Percentiles rank a stretch among this genome's conserved stretches.
phyloP scores from a whole-genome alignment of 169 alveolate species.

The Cryptosporidium ubiquitum region DNA sequence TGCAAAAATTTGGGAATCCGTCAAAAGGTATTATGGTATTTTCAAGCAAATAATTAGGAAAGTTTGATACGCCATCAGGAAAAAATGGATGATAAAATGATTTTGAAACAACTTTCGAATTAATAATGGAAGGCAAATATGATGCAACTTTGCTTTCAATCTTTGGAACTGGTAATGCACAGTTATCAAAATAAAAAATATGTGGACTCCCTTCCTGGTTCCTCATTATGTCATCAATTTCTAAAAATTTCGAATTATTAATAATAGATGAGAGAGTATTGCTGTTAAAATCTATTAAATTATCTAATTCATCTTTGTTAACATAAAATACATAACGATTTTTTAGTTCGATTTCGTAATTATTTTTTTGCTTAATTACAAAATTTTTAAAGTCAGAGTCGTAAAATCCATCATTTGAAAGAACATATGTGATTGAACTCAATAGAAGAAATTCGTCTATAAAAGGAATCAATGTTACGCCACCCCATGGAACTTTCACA shows the following conservation, averaged over 20 bases:
- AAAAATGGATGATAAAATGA: slow-evolving; percentile 15
- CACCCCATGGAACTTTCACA: slow-evolving; percentile 84
- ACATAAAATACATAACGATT: slow-evolving; percentile 3
- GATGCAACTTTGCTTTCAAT: slow-evolving; percentile 5
- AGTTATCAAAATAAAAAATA: slow-evolving; percentile 16
- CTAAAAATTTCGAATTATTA: slow-evolving; percentile 6
- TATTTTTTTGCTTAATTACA: background rate
- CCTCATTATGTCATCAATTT: background rate
- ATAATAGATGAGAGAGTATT: background rate
- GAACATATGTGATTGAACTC: slow-evolving; percentile 52
- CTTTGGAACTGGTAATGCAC: background rate
- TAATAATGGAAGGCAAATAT: slow-evolving; percentile 7
- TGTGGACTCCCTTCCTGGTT: slow-evolving; percentile 4
- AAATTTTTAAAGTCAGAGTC: slow-evolving; percentile 32
- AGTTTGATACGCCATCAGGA: slow-evolving; percentile 9
- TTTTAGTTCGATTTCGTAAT: background rate
- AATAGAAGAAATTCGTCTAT: slow-evolving; percentile 75
- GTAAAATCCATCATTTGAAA: slow-evolving; percentile 32
- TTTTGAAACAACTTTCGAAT: slow-evolving; percentile 37
- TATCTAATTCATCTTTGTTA: background rate
- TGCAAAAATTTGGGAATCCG: slow-evolving; percentile 17
- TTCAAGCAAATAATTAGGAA: slow-evolving; percentile 18
- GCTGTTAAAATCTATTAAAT: background rate
- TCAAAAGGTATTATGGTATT: slow-evolving; percentile 1
- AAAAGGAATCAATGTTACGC: slow-evolving; percentile 82